Evolutionary conservation across 2,329 filamentous ascomycete genomes (phyloP), one percentile per base, ranked within the genome.

Genomic region (Tricladium varicosporioides): DNA sequence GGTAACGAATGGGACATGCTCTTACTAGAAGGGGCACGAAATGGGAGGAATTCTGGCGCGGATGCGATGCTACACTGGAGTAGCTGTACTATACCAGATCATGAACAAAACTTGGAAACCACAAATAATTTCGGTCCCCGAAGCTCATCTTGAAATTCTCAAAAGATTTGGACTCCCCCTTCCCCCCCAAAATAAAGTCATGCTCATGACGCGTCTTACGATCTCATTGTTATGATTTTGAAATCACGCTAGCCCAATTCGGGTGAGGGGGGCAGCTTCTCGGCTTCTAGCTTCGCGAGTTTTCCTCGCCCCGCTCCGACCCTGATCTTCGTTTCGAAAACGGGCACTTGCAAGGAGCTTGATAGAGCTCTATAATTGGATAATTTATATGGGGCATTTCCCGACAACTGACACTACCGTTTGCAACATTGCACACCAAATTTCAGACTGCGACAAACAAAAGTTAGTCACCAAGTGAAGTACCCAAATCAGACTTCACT

Each of bases 21-120:
- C 43, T 53, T 46, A 22, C 33, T 43, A 51, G 52, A 52, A 18
- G 40, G 52, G 51, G 22, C n/a, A 7, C 15, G 15, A 32, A 14
- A 36, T 16, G 31, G 51, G 48, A 16, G 40, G 40, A 43, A 48
- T 16, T 46, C 45, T 36, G 51, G 33, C 19, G 10, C n/a, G 50
- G 27, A 22, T 16, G 48, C 14, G 18, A 33, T 18, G 52, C 16
- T 54, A 31, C 15, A 45, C 44, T 31, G 45, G 47, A 32, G 18
- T 48, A 27, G 44, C 22, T 54, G 49, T 52, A 53, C 55, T 55
- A 58, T 58, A 58, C 52, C 56, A 55, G 56, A 55, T 54, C 11
- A 47, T 52, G 48, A 55, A 33, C 45, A 53, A 52, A 53, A 18
- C 53, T 40, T 57, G 19, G 40, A 57, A 48, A 42, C 15, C 51